Conservation (phyloP, 768 basidiomycete species). For the Mrakia hoshinonis region DNA sequence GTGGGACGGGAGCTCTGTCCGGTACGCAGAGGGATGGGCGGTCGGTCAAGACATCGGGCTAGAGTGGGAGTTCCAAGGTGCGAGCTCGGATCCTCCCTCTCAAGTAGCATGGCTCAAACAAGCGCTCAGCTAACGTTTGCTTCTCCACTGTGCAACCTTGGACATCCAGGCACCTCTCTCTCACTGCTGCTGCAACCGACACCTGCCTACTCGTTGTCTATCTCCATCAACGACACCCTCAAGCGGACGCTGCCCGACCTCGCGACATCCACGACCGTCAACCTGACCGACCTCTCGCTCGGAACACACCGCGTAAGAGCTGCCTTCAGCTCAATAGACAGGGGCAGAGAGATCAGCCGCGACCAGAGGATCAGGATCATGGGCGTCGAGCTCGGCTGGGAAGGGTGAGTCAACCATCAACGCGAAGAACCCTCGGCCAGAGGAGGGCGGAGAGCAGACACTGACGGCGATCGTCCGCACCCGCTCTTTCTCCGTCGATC, state of each 20-base stretch:
- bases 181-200: conserved; percentile 5
- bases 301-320: conserved; percentile 8
- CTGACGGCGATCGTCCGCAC: neutral
- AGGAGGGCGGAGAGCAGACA: neutral
- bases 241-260: neutral
- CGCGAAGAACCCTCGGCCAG: neutral
- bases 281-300: neutral
- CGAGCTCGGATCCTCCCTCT: neutral
- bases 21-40: conserved; percentile 23
- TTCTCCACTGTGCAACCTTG: neutral
- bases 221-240: conserved; percentile 24
- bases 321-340: conserved; percentile 4
- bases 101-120: too few species aligned
- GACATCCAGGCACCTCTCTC: conserved; percentile 13
- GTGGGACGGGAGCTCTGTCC: neutral
- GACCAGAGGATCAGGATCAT: neutral
- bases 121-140: neutral
- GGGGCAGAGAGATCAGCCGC: neutral
- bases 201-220: conserved; percentile 1
- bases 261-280: neutral
- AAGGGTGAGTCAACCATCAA: neutral
- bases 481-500: neutral
- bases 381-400: conserved; percentile 4
- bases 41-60: neutral
- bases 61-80: conserved; percentile 10